These are phyloP conservation scores for Acanthamoeba castellanii DNA, from an alignment of 208 protist genomes.

Conservation along the genomic window DNA sequence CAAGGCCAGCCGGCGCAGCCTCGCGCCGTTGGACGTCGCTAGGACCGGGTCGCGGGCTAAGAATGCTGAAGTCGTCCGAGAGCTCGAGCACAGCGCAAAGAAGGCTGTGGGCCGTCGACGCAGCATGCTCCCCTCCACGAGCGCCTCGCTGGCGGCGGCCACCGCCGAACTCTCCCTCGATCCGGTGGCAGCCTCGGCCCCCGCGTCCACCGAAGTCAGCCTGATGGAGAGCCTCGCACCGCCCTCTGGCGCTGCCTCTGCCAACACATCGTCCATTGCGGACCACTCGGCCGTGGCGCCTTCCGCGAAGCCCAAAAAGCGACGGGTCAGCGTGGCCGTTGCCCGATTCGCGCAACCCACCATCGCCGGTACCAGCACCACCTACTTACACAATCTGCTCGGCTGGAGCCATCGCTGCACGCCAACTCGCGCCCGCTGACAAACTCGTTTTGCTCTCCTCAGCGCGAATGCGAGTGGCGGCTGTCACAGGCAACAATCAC, in stretches of 20 bases:
- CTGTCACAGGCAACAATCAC: not conserved
- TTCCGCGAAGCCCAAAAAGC: not conserved
- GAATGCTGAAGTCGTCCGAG: too few relatives aligned
- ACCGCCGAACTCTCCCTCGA: not conserved
- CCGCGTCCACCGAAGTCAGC: not conserved
- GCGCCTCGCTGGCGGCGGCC: not conserved
- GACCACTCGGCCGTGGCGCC: not conserved
- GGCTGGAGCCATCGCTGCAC: not conserved
- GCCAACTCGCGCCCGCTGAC: too few relatives aligned
- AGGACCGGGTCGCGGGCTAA: too few relatives aligned
- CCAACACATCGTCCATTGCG: not conserved
- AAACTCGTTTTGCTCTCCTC: not conserved
- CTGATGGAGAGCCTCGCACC: not conserved
- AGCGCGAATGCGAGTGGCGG: slow-evolving; percentile 11
- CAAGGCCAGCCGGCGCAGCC: too few relatives aligned
- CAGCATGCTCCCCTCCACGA: slow-evolving; percentile 27
- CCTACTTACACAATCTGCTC: not conserved
- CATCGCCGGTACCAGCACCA: not conserved
- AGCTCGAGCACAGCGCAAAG: not conserved
- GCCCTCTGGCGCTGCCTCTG: not conserved
- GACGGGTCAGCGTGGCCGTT: slow-evolving; percentile 1
- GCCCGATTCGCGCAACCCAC: slow-evolving; percentile 28
- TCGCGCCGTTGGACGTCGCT: too few relatives aligned
- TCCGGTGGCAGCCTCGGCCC: not conserved
- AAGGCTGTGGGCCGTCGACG: not conserved